These are phyloP conservation scores for Coemansia asiatica DNA, from an alignment of 192 early-diverging fungal species.

Conservation along the genomic window DNA sequence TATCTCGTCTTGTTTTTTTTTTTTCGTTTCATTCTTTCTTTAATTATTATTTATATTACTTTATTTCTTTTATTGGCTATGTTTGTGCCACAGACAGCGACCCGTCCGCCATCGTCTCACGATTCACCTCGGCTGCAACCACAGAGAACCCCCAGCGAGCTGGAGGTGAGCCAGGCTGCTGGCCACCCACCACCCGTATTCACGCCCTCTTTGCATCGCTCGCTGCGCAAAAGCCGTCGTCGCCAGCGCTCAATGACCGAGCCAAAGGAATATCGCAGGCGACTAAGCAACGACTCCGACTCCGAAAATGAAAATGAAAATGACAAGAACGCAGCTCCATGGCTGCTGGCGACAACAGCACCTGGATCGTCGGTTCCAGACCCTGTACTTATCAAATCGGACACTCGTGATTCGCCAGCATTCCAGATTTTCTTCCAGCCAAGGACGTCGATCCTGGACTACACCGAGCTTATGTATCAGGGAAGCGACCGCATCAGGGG, in stretches of 20 bases:
- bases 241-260: constrained; percentile 1
- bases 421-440: constrained; percentile 29
- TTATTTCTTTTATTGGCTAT: constrained; percentile 15
- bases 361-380: not conserved
- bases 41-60: too few species aligned
- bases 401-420: not conserved
- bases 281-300: not conserved
- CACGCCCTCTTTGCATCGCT: constrained; percentile 30
- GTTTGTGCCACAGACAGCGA: constrained; percentile 38
- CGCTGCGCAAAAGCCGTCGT: constrained; percentile 26
- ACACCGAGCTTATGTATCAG: constrained; percentile 55
- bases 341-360: not conserved
- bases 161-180: constrained; percentile 18
- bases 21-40: too few species aligned
- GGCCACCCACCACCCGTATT: constrained; percentile 32
- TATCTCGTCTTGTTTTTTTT: too few species aligned
- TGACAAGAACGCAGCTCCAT: not conserved
- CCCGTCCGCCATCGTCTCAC: constrained; percentile 38
- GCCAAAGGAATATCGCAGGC: not conserved
- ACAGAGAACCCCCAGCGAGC: constrained; percentile 26
- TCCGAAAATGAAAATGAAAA: not conserved
- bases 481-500: constrained; percentile 49
- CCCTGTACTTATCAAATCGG: not conserved
- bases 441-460: constrained; percentile 53
- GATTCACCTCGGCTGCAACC: constrained; percentile 34